Evolutionary conservation across 495 filamentous ascomycete genomes (phyloP).

Genomic region (Lindgomyces ingoldianus): DNA sequence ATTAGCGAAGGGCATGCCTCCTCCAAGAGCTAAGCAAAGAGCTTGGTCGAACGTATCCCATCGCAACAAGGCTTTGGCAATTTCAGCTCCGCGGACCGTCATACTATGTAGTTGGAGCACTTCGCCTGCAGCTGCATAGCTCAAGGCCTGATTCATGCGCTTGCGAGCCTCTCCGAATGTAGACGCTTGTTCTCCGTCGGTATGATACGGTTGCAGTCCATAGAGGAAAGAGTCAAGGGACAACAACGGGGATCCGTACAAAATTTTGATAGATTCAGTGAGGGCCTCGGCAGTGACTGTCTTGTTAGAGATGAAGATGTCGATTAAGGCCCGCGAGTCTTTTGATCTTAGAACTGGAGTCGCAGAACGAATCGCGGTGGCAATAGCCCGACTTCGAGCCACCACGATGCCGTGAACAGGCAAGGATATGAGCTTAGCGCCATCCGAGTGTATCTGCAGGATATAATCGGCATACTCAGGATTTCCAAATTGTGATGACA

Average conservation of each 20-base stretch:
- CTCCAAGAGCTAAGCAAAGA: constrained; percentile 38
- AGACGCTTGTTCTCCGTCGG: constrained; percentile 1
- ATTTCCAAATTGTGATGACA: constrained; percentile 39
- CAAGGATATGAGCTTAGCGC: constrained; percentile 19
- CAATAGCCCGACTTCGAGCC: constrained; percentile 38
- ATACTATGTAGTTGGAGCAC: constrained; percentile 36
- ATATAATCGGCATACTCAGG: constrained; percentile 42
- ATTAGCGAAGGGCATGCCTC: constrained; percentile 25
- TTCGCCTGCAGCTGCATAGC: constrained; percentile 37
- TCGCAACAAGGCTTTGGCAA: constrained; percentile 37
- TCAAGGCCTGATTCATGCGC: constrained; percentile 39
- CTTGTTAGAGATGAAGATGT: constrained; percentile 30
- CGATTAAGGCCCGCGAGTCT: constrained; percentile 26
- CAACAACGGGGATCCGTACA: constrained; percentile 42
- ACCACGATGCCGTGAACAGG: constrained; percentile 42
- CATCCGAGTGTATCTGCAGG: constrained; percentile 32
- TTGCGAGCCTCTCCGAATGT: constrained; percentile 31
- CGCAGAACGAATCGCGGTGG: constrained; percentile 22
- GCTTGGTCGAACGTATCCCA: constrained; percentile 43
- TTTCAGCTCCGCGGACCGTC: constrained; percentile 32
- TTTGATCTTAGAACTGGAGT: not conserved
- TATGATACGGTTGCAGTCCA: constrained; percentile 16
- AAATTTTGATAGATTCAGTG: constrained; percentile 38
- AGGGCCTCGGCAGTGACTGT: constrained; percentile 34
- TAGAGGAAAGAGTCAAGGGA: constrained; percentile 24